Base-by-base conservation (phyloP, 306 rosid genomes). In the Malus orientalis region DNA sequence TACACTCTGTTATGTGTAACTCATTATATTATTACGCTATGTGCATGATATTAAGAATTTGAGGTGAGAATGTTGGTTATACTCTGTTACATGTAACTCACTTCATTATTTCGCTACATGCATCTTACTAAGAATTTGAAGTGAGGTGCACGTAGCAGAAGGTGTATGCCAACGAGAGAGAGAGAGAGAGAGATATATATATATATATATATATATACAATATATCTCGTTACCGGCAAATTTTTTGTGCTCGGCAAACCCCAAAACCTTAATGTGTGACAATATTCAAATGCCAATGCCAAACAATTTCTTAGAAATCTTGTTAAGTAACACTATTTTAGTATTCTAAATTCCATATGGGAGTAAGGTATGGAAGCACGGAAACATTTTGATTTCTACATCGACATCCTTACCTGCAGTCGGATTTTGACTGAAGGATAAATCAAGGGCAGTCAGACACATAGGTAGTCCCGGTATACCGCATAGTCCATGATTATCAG, bases 381-480 rank as follows among this genome's bases (percentile, higher is more conserved):
- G 23, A 55, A 68, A 59, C 81, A 76, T 20, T 79, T 16, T 82
- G 76, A 64, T 40, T 70, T 79, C 72, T 77, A 76, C 71, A 74
- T 58, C 29, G n/a, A 67, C 5, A 65, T 80, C 38, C 78, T 88
- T 88, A 96, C 99, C 94, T 45, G 98, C 87, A 36, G 40, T 36
- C 40, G 40, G 8, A 36, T 36, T 36, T 6, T 1, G 40, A 2
- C 40, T 36, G 6, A 36, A 36, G 7, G 40, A 36, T 36, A 2
- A 36, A 36, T 8, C 40, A 36, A 36, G 40, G 40, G 40, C 40
- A 36, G 40, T 36, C 8, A 36, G 40, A 36, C 2, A 92, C 25
- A 90, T 78, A 62, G 86, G 91, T 64, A 96, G 82, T 70, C 97
- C 98, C 55, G 98, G 99, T 69, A 96, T 92, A 44, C 99, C 97